A percentile compares a stretch with the other conserved stretches of the same genome.
Conservation (phyloP, 768 basidiomycete genomes). For the Boletales sp. region DNA sequence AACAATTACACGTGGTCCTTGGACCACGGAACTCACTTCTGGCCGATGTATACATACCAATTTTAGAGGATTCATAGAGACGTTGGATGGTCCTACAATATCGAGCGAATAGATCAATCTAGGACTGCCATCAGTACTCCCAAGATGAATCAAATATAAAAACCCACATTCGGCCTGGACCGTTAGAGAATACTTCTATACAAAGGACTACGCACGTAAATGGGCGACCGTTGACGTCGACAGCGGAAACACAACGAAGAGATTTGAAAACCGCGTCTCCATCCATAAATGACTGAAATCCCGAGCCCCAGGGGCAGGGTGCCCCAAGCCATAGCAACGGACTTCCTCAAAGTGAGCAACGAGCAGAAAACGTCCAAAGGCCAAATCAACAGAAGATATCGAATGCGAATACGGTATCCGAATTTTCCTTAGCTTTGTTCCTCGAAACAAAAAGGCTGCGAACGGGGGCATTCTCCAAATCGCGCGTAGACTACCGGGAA, state of each 20-base stretch:
- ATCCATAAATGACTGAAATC: no score
- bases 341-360: conserved; percentile 10
- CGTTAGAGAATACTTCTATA: no score
- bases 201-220: neutral
- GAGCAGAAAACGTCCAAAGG: conserved; percentile 16
- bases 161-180: neutral
- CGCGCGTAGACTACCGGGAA: conserved; percentile 9
- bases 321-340: conserved; percentile 11
- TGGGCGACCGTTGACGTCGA: conserved; percentile 7
- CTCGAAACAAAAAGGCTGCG: conserved; percentile 5
- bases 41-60: no score
- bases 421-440: conserved; percentile 1
- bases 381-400: conserved; percentile 3
- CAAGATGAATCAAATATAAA: neutral
- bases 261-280: no score
- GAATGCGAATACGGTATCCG: neutral
- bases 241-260: conserved; percentile 4
- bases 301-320: neutral
- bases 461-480: conserved; percentile 11
- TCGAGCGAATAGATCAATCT: no score
- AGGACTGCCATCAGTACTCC: no score
- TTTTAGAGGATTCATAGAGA: no score
- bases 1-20: no score
- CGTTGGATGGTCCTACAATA: no score
- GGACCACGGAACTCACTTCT: no score